A percentile compares a stretch with the other conserved stretches of the same genome.
phyloP scores from a whole-genome alignment of 202 grass and related monocot genomes.

The Digitaria exilis region DNA sequence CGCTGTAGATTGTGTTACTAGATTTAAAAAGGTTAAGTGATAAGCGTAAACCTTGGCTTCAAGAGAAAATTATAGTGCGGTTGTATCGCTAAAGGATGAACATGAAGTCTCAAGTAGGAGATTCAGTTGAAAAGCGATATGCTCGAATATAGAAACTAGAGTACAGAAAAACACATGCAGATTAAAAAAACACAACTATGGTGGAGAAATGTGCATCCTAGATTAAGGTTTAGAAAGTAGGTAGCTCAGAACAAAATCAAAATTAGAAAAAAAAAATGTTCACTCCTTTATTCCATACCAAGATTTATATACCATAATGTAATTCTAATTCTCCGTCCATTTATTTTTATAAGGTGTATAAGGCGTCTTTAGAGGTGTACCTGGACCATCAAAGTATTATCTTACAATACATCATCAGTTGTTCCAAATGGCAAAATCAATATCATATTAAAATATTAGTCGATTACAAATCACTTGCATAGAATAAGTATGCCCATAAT shows the following conservation, averaged over 20 bases:
- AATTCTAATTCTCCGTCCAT: background rate
- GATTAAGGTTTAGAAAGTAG: background rate
- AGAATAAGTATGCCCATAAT: too few species aligned
- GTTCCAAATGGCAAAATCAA: too few species aligned
- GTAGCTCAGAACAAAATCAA: background rate
- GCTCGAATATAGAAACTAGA: background rate
- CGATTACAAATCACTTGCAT: too few species aligned
- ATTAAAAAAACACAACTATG: background rate
- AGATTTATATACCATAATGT: background rate
- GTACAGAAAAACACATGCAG: background rate
- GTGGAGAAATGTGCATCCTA: background rate
- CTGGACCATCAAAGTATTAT: too few species aligned
- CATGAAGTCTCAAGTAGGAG: background rate
- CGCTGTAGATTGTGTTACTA: background rate
- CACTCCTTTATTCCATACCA: background rate
- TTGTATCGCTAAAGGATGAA: background rate
- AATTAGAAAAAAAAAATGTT: background rate
- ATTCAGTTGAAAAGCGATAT: slow-evolving; percentile 7
- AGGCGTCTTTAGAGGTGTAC: too few species aligned
- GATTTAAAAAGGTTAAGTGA: background rate
- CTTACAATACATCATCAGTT: too few species aligned
- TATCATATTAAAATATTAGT: too few species aligned
- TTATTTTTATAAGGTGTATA: too few species aligned
- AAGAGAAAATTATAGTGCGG: background rate
- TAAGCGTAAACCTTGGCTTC: background rate